Percentiles rank a stretch among this genome's conserved stretches.
phyloP scores from a whole-genome alignment of 148 eudicot genomes.

The Dianthus caryophyllus region DNA sequence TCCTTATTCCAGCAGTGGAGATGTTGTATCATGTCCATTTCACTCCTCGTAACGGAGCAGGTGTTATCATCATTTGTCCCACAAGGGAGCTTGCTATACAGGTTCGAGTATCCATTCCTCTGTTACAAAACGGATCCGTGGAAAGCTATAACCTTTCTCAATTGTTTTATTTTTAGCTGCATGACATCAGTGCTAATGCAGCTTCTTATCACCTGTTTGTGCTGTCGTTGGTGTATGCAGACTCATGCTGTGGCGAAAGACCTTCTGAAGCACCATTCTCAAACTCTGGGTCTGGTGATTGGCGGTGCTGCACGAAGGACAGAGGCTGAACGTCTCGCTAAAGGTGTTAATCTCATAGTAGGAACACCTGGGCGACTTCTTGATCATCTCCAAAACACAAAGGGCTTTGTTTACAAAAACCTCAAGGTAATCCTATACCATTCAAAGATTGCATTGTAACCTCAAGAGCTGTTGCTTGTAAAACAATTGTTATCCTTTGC shows the following conservation, averaged over 20 bases:
- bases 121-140: not conserved
- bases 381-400: constrained; percentile 84
- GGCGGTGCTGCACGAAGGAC: constrained; percentile 74
- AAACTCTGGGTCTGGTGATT: constrained; percentile 78
- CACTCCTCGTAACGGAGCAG: constrained; percentile 79
- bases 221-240: constrained; percentile 33
- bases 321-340: constrained; percentile 79
- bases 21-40: constrained; percentile 48
- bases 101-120: constrained; percentile 35
- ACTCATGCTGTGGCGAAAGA: constrained; percentile 85
- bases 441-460: too few species aligned
- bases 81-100: constrained; percentile 98
- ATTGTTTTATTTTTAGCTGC: not conserved
- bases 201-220: not conserved
- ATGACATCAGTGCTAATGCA: not conserved
- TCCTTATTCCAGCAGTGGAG: constrained; percentile 86
- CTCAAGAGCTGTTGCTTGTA: not conserved
- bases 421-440: constrained; percentile 44
- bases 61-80: constrained; percentile 82
- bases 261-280: constrained; percentile 81
- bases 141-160: not conserved
- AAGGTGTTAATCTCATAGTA: constrained; percentile 76
- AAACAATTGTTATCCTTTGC: too few species aligned
- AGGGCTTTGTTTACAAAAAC: constrained; percentile 71
- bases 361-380: constrained; percentile 96